Base-by-base conservation (phyloP, 164 flowering plant species). In the Platanus orientalis region DNA sequence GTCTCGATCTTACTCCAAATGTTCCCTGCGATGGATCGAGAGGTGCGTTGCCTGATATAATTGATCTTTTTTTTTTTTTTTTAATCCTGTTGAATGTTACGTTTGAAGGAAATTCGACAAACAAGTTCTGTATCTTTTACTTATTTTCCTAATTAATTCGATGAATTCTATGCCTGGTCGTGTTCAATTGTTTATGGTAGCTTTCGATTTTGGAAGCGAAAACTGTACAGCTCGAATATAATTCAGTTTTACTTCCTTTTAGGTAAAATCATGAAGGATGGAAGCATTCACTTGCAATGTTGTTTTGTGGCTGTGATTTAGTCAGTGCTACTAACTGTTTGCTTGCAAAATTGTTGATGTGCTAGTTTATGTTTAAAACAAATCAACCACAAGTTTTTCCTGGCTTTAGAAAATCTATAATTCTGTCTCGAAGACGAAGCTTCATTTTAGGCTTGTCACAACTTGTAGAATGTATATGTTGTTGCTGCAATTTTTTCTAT, bases 11-110 rank as follows among this genome's bases (percentile, higher is more conserved):
- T 70, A 13, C 73, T 70, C 16, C 60, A 61, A 7, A 70, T 60
- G 64, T 70, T 65, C 65, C 73, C 73, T 11, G 19, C 44, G 1
- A 55, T 70, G 65, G 65, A 70, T 54, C 65, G 61, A 1, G 69
- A 70, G 73, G 73, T 70, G 20, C 14, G 17, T 40, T 34, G 5
- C 5, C n/a, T 13, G 49, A 19, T 36, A 0, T 7, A 36, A 7
- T 14, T 36, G 42, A 1, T 36, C 20, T 45, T 52, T 21, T 26
- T 47, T n/a, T 47, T 48, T 2, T 19, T 23, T 13, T 10, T 23
- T 0, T 6, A 0, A 39, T 3, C 10, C 23, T 58, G n/a, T 3
- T 1, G 14, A 32, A 4, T 32, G n/a, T 14, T 42, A 29, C 16
- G 34, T 16, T 44, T 59, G 36, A 52, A 52, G 55, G 25, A 52